Evolutionary conservation across 2,329 filamentous ascomycete species (phyloP).

Genomic region (Mycosphaerella sp.): DNA sequence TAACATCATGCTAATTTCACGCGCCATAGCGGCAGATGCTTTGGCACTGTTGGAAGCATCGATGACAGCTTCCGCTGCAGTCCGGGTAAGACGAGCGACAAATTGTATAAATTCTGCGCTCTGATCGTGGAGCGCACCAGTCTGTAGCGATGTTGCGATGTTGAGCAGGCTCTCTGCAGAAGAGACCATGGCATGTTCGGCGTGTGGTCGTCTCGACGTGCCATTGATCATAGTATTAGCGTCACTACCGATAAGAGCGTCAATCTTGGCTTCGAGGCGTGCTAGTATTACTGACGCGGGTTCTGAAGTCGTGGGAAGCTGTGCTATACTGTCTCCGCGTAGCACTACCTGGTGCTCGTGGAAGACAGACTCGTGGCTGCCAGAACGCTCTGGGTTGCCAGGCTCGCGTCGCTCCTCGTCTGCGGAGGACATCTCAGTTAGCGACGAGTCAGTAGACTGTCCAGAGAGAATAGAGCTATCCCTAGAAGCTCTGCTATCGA

Average conservation of each 20-base stretch:
- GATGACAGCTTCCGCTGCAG: conserved; percentile 12
- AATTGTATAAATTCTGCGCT: conserved; percentile 13
- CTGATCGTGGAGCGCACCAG: conserved; percentile 6
- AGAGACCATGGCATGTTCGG: conserved; percentile 6
- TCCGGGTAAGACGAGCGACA: conserved; percentile 9
- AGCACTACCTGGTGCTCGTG: background rate
- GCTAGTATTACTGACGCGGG: conserved; percentile 5
- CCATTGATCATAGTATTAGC: background rate
- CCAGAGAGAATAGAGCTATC: conserved; percentile 1
- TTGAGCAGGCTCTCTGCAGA: conserved; percentile 10
- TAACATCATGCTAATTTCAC: conserved; percentile 5
- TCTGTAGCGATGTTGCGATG: conserved; percentile 11
- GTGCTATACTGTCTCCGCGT: background rate
- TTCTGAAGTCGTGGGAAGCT: background rate
- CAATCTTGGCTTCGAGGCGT: conserved; percentile 17
- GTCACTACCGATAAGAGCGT: conserved; percentile 1
- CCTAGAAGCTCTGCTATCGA: background rate
- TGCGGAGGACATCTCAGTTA: background rate
- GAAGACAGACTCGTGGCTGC: background rate
- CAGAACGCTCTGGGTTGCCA: background rate
- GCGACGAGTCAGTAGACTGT: background rate
- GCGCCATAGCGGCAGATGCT: conserved; percentile 8
- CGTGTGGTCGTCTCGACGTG: background rate
- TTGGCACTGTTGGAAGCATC: conserved; percentile 10
- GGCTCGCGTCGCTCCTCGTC: conserved; percentile 1